A percentile compares a stretch with the other conserved stretches of the same genome.
phyloP scores from a whole-genome alignment of 306 rosid genomes.

The Dryas drummondii region DNA sequence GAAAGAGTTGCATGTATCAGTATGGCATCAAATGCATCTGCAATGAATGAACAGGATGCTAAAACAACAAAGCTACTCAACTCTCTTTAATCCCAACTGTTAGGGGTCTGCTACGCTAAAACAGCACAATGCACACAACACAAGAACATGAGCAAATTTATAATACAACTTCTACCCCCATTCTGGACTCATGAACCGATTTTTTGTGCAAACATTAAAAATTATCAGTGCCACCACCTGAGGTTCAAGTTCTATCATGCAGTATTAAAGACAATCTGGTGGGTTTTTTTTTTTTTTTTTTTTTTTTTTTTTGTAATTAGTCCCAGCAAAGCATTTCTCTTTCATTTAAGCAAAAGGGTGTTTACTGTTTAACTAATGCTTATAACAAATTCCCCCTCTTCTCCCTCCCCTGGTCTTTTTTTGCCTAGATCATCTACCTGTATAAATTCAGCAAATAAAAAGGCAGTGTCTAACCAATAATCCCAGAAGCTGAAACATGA shows the following conservation, averaged over 20 bases:
- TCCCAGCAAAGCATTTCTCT: background rate
- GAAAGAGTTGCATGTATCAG: background rate
- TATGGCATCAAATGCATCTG: background rate
- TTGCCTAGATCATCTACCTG: constrained; percentile 7
- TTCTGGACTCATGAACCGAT: background rate
- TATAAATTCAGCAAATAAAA: constrained; percentile 6
- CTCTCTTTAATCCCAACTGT: background rate
- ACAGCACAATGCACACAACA: background rate
- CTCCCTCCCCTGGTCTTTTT: background rate
- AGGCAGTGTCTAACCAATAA: constrained; percentile 49
- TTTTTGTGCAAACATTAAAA: background rate
- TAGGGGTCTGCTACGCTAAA: background rate
- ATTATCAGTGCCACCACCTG: background rate
- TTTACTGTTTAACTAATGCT: background rate
- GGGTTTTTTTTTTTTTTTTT: background rate
- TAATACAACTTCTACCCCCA: background rate
- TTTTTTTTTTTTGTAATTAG: background rate
- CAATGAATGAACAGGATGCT: background rate
- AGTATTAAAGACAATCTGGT: background rate
- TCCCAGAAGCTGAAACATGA: constrained; percentile 68
- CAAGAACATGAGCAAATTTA: background rate
- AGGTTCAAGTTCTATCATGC: background rate
- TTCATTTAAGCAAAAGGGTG: background rate
- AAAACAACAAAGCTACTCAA: background rate
- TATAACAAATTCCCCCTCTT: background rate